A percentile compares a stretch with the other conserved stretches of the same genome.
Evolutionary conservation across 257 asterid species (phyloP).

Genomic region (Paulownia fortunei): DNA sequence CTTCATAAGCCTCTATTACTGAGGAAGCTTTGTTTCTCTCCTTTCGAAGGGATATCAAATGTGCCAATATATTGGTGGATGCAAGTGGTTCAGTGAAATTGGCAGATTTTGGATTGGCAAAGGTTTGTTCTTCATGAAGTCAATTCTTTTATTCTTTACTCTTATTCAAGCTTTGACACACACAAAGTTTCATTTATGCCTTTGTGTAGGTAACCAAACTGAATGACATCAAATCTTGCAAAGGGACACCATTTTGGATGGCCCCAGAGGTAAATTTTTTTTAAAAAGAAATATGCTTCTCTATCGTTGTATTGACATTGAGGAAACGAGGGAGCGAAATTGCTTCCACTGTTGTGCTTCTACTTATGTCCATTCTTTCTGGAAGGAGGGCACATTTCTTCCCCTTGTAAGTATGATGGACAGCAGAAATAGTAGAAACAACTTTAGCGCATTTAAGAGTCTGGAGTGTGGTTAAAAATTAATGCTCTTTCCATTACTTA

Average conservation of each 20-base stretch:
- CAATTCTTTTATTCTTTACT: background rate
- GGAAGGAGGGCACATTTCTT: no score
- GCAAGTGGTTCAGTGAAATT: conserved; percentile 68
- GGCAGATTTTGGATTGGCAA: conserved; percentile 76
- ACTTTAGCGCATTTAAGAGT: no score
- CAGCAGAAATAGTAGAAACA: no score
- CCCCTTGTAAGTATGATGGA: no score
- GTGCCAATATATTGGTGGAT: conserved; percentile 75
- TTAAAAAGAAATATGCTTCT: no score
- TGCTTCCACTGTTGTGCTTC: no score
- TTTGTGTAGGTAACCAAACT: conserved; percentile 56
- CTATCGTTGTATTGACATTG: no score
- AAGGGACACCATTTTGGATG: conserved; percentile 78
- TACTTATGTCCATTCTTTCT: no score
- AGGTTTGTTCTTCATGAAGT: conserved; percentile 42
- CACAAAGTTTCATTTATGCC: conserved; percentile 7
- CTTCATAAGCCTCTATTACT: no score
- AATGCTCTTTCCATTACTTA: no score
- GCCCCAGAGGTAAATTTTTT: conserved; percentile 85
- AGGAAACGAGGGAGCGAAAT: no score
- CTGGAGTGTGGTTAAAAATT: no score
- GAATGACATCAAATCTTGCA: conserved; percentile 73
- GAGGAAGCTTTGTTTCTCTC: conserved; percentile 3
- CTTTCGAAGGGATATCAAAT: conserved; percentile 66
- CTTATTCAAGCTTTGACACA: background rate